phyloP scores from a whole-genome alignment of 768 basidiomycete genomes.

The Lactarius akahatsu region DNA sequence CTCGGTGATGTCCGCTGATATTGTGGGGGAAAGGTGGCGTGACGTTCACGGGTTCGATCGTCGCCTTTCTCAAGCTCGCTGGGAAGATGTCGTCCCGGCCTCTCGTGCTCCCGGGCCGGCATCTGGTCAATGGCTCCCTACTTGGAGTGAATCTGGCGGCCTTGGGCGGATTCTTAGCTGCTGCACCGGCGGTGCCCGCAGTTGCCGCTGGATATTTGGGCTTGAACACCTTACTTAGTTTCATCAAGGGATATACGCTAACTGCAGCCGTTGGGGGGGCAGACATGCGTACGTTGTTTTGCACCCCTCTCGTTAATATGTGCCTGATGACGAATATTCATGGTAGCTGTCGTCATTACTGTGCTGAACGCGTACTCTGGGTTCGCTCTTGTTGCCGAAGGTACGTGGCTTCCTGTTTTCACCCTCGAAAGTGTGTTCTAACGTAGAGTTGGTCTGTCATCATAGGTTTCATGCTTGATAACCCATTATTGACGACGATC shows the following conservation, averaged over 20 bases:
- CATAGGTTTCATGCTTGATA: slow-evolving; percentile 83
- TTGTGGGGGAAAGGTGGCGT: slow-evolving; percentile 55
- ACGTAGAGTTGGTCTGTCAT: not conserved
- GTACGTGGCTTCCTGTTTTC: slow-evolving; percentile 35
- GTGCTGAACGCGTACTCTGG: slow-evolving; percentile 90
- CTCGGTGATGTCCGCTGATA: slow-evolving; percentile 5
- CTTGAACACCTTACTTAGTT: slow-evolving; percentile 71
- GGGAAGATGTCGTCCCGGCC: slow-evolving; percentile 78
- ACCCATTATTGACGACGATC: slow-evolving; percentile 77
- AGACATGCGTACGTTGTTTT: slow-evolving; percentile 74
- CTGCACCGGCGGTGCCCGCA: slow-evolving; percentile 66
- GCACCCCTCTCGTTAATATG: not conserved
- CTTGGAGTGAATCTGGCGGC: slow-evolving; percentile 68
- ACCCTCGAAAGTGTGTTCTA: not conserved
- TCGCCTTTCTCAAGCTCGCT: slow-evolving; percentile 86
- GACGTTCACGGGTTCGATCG: slow-evolving; percentile 87
- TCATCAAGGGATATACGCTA: slow-evolving; percentile 83
- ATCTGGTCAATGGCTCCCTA: slow-evolving; percentile 70
- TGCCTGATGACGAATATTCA: slow-evolving; percentile 9
- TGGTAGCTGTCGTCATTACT: slow-evolving; percentile 81
- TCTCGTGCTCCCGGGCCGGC: slow-evolving; percentile 70
- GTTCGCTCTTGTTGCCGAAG: slow-evolving; percentile 89
- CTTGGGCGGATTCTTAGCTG: slow-evolving; percentile 74
- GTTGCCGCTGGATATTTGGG: slow-evolving; percentile 78
- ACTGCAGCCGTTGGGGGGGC: slow-evolving; percentile 92